Percentiles rank a stretch among this genome's conserved stretches.
These are phyloP conservation scores for Hypoxylon trugodes DNA, from an alignment of 495 filamentous ascomycete species.

Conservation along the genomic window DNA sequence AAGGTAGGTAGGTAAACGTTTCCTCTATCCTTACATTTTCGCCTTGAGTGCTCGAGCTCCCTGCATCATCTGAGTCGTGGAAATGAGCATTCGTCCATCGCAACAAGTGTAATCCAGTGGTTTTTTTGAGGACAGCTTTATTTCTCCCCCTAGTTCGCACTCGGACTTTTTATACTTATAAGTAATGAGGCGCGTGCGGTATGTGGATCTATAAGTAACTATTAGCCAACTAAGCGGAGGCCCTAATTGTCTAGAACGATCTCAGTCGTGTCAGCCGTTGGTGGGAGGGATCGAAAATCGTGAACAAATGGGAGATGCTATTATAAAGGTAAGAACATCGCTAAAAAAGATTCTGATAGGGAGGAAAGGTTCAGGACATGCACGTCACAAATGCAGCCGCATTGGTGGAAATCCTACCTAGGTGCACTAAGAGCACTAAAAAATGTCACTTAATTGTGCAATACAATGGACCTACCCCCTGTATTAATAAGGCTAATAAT, in stretches of 20 bases:
- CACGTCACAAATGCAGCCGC: conserved; percentile 42
- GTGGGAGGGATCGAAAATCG: conserved; percentile 17
- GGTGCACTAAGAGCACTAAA: no score
- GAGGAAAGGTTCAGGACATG: conserved; percentile 21
- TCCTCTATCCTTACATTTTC: conserved; percentile 36
- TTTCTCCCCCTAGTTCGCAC: conserved; percentile 3
- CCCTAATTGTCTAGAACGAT: conserved; percentile 12
- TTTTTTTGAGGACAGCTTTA: conserved; percentile 20
- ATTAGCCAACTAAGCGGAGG: conserved; percentile 5
- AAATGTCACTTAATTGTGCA: no score
- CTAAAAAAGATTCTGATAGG: conserved; percentile 21
- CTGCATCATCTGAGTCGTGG: conserved; percentile 40
- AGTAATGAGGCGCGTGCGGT: conserved; percentile 6
- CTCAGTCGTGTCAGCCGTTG: not conserved
- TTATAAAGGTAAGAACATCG: not conserved
- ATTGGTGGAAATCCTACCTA: conserved; percentile 28
- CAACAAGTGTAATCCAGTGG: conserved; percentile 7
- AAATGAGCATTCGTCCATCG: conserved; percentile 25
- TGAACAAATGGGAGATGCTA: conserved; percentile 20
- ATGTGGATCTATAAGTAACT: conserved; percentile 7
- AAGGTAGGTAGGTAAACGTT: not conserved
- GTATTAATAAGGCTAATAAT: conserved; percentile 11
- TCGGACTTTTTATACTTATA: not conserved
- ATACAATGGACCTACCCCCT: conserved; percentile 1
- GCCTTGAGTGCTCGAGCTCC: conserved; percentile 25